phyloP scores from a whole-genome alignment of 441 rosid genomes.

The Sinapis alba region DNA sequence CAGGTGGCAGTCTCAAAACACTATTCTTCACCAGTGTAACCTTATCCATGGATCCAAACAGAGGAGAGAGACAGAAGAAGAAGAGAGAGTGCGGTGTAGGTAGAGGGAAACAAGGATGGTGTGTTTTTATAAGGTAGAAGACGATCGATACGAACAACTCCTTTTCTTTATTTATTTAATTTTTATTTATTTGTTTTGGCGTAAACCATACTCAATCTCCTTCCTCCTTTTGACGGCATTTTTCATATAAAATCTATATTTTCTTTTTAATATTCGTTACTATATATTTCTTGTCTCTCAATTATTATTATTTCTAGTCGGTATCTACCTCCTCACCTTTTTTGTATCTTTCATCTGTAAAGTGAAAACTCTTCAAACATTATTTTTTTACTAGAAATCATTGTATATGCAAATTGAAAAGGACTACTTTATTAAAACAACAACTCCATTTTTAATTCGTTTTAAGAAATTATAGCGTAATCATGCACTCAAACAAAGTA shows the following conservation, averaged over 20 bases:
- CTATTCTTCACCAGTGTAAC: conserved; percentile 76
- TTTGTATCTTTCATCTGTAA: conserved; percentile 18
- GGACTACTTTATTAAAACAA: conserved; percentile 10
- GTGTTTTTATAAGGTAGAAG: too few relatives aligned
- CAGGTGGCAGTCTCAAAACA: conserved; percentile 85
- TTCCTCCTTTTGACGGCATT: conserved; percentile 49
- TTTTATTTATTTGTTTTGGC: conserved; percentile 45
- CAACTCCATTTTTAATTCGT: conserved; percentile 6
- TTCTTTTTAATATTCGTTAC: conserved; percentile 18
- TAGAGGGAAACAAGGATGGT: conserved; percentile 34
- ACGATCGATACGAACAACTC: conserved; percentile 59
- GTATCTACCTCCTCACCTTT: conserved; percentile 35
- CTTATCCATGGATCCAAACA: conserved; percentile 64
- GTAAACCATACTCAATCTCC: conserved; percentile 85
- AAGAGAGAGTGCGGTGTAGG: conserved; percentile 27
- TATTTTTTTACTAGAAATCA: not conserved
- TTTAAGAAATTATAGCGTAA: conserved; percentile 22
- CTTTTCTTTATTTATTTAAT: conserved; percentile 21
- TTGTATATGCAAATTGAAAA: conserved; percentile 22
- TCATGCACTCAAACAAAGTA: conserved; percentile 28
- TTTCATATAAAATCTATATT: conserved; percentile 32
- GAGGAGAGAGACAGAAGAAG: not conserved
- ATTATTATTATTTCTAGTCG: conserved; percentile 30
- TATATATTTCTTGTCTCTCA: conserved; percentile 25
- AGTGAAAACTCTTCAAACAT: conserved; percentile 26